Evolutionary conservation across 768 basidiomycete species (phyloP).

Genomic region (Phaeolepiota aurea): DNA sequence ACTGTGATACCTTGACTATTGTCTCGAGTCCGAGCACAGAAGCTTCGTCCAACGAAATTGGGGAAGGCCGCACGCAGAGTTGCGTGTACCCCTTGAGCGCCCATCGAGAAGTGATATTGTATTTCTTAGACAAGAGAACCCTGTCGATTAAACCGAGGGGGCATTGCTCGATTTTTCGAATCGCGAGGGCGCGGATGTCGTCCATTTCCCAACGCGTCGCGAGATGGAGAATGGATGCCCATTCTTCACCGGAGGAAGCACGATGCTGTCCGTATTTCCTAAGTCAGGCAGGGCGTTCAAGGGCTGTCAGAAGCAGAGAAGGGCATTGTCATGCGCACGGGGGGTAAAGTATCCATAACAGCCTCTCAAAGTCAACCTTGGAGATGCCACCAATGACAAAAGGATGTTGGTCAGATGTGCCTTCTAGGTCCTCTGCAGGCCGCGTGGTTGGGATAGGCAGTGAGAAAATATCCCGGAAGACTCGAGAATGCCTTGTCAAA

Average conservation of each 20-base stretch:
- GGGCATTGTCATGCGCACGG: constrained; percentile 14
- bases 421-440: constrained; percentile 10
- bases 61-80: neutral
- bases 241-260: constrained; percentile 9
- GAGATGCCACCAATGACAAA: constrained; percentile 16
- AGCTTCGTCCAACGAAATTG: neutral
- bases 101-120: neutral
- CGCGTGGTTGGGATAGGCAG: constrained; percentile 7
- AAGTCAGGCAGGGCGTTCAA: neutral
- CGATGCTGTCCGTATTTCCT: neutral
- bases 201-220: constrained; percentile 26
- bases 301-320: neutral
- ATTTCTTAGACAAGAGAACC: constrained; percentile 1
- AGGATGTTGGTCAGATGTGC: constrained; percentile 14
- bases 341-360: constrained; percentile 23
- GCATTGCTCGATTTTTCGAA: constrained; percentile 7
- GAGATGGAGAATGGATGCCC: constrained; percentile 25
- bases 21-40: neutral
- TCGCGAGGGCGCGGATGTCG: constrained; percentile 14
- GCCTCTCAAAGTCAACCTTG: constrained; percentile 21
- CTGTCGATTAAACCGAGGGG: neutral
- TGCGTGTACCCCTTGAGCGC: constrained; percentile 1
- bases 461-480: neutral
- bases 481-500: constrained; percentile 1
- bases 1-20: neutral